Conservation (phyloP, 2,329 filamentous ascomycete species). For the Aureobasidium pullulans region DNA sequence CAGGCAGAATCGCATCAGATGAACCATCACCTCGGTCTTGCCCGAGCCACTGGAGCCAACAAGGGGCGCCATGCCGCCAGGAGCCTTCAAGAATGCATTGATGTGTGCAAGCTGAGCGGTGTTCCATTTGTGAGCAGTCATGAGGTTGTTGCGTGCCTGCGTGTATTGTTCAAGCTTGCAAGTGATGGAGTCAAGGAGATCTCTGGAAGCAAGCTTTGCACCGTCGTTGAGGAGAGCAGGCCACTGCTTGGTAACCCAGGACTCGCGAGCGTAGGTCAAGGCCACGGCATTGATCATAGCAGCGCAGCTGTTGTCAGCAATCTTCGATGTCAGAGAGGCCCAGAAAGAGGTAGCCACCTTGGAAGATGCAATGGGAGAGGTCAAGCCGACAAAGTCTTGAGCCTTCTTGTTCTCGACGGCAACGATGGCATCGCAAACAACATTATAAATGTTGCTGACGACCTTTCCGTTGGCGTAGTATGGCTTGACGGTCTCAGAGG, state of each 20-base stretch:
- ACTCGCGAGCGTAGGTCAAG: background rate
- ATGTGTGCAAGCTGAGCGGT: background rate
- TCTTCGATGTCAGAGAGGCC: too few relatives aligned
- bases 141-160: background rate
- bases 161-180: background rate
- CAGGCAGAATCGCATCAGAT: background rate
- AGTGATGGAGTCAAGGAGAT: background rate
- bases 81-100: background rate
- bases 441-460: too few relatives aligned
- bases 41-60: background rate
- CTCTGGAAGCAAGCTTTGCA: background rate
- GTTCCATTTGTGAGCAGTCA: background rate
- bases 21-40: conserved; percentile 1
- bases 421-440: too few relatives aligned
- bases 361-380: too few relatives aligned
- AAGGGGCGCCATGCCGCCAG: background rate
- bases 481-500: too few relatives aligned
- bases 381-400: too few relatives aligned
- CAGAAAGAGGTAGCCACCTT: too few relatives aligned
- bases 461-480: too few relatives aligned
- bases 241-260: background rate
- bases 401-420: too few relatives aligned
- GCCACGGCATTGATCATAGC: background rate
- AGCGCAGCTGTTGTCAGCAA: background rate
- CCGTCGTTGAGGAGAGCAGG: conserved; percentile 1